Base-by-base conservation (phyloP, 306 rosid genomes). In the Pterocarpus santalinus region DNA sequence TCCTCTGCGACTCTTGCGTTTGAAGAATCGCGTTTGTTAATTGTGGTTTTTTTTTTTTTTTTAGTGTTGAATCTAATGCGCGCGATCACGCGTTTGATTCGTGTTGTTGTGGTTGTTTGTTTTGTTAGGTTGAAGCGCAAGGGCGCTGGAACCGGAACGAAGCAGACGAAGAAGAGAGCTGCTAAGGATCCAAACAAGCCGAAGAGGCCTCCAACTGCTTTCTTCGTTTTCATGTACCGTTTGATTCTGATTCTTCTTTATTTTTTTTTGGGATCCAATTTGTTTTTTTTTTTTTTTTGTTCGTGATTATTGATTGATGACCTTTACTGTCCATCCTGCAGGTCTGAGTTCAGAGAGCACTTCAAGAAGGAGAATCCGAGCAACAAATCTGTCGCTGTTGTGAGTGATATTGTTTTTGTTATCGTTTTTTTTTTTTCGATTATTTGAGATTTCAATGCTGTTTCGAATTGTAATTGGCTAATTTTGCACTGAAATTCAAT, bases 171-270 rank as follows among this genome's bases (percentile, higher is more conserved):
- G 86, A 94, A 84, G 86, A 94, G 89, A 57, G 92, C 90, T 14
- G 88, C 78, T 0, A 94, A 92, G 89, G 98, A 92, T 92, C 98
- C 95, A 5, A 94, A 92, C 91, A 94, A 89, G 91, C 98, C 98
- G 0, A 92, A 92, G 86, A 92, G 95, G 89, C 98, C 98, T 81
- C 92, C 98, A 0, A 90, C 95, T 77, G 97, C 98, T 70, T 94
- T 94, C 95, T 94, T 94, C 64, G 97, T 92, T 61, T 94, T 90
- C 88, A 92, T 94, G 97, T 92, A 88, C 16, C 86, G 15, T 69
- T 61, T 9, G 0, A 33, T 56, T 2, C 33, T 35, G 17, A 49
- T 1, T 6, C 5, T 35, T 22, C 1, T 22, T 22, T 41, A 5
- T 53, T 8, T 7, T 0, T 43, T 43, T 43, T 43, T 14, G 7